Evolutionary conservation across 2,329 filamentous ascomycete genomes (phyloP).

Genomic region (Lojkania enalia): DNA sequence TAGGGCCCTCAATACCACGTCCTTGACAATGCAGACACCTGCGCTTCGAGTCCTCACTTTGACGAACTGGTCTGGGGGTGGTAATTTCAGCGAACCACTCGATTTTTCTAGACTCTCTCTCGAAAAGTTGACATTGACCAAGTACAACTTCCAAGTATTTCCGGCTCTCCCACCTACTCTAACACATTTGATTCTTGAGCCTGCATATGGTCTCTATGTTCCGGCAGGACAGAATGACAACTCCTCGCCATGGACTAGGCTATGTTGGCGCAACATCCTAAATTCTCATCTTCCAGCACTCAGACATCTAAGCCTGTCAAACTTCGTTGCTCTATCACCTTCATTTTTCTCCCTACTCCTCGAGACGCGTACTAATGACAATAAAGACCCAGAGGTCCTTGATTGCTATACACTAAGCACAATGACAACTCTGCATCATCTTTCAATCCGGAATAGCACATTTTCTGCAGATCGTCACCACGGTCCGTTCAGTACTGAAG

Average conservation of each 20-base stretch:
- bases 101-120: no score
- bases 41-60: constrained; percentile 19
- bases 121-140: no score
- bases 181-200: constrained; percentile 17
- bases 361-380: constrained; percentile 10
- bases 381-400: not conserved
- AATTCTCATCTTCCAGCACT: constrained; percentile 16
- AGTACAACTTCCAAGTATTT: constrained; percentile 7
- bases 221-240: no score
- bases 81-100: no score
- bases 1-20: not conserved
- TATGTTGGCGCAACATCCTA: constrained; percentile 2
- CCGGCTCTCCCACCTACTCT: constrained; percentile 23
- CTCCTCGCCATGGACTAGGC: not conserved
- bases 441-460: not conserved
- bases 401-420: not conserved
- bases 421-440: not conserved
- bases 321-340: constrained; percentile 11
- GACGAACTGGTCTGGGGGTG: constrained; percentile 13
- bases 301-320: constrained; percentile 22
- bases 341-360: constrained; percentile 17
- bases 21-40: constrained; percentile 18
- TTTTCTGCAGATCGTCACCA: constrained; percentile 4
- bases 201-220: no score
- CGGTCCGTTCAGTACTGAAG: constrained; percentile 8